phyloP scores from a whole-genome alignment of 2,329 filamentous ascomycete genomes.

The Scopulariopsis brevicaulis region DNA sequence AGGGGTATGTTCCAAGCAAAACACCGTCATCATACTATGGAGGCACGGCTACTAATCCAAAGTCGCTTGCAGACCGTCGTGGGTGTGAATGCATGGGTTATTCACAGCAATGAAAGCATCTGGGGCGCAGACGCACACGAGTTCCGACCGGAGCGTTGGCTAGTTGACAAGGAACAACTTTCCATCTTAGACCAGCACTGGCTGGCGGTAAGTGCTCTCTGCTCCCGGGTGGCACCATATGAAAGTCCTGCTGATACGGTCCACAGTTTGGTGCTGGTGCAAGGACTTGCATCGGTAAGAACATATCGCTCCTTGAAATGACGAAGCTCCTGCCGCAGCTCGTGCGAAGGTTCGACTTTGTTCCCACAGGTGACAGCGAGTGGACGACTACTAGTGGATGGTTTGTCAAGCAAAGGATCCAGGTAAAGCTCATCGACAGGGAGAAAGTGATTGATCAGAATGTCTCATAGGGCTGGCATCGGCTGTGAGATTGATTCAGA shows the following conservation, averaged over 20 bases:
- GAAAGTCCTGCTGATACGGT: conserved; percentile 7
- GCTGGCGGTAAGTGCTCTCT: no score
- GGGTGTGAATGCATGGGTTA: conserved; percentile 27
- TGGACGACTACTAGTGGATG: no score
- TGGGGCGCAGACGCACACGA: conserved; percentile 23
- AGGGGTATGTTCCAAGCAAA: conserved; percentile 10
- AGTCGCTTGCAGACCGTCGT: conserved; percentile 20
- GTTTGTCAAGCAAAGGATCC: no score
- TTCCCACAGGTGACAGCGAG: no score
- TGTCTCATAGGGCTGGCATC: no score
- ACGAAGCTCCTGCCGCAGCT: conserved; percentile 10
- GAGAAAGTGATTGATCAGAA: no score
- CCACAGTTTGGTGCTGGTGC: conserved; percentile 41
- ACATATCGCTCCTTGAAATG: conserved; percentile 10
- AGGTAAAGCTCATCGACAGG: no score
- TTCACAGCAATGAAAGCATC: conserved; percentile 24
- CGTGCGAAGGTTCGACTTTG: conserved; percentile 7
- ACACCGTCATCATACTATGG: neutral
- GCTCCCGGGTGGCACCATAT: neutral
- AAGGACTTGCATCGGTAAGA: conserved; percentile 32
- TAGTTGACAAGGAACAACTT: conserved; percentile 1
- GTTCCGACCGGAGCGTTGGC: conserved; percentile 27
- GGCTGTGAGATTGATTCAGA: no score
- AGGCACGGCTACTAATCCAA: no score
- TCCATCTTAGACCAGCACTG: conserved; percentile 6